Percentiles rank a stretch among this genome's conserved stretches.
These are phyloP conservation scores for Gentiana dahurica DNA, from an alignment of 257 asterid genomes.

Conservation along the genomic window DNA sequence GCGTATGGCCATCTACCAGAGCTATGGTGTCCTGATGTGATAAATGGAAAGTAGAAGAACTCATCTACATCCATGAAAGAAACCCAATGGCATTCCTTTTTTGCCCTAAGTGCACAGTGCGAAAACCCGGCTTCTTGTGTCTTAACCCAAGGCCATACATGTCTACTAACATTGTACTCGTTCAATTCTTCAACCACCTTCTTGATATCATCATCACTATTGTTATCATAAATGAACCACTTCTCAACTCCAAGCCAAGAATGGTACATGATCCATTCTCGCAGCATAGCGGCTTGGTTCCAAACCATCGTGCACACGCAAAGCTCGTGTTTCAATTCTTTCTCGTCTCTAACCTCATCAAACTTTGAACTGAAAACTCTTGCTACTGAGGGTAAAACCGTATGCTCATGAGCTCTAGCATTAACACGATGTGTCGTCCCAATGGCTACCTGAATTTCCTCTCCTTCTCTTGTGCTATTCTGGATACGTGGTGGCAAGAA, in stretches of 20 bases:
- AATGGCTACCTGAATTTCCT: constrained; percentile 48
- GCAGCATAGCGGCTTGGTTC: constrained; percentile 75
- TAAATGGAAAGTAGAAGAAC: constrained; percentile 69
- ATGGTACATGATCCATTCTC: constrained; percentile 85
- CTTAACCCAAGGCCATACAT: constrained; percentile 96
- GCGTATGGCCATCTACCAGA: constrained; percentile 32
- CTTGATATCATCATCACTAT: constrained; percentile 64
- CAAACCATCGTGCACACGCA: constrained; percentile 96
- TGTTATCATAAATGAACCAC: constrained; percentile 91
- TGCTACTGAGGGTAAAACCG: constrained; percentile 72
- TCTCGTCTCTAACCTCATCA: constrained; percentile 8
- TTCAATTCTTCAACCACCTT: constrained; percentile 44
- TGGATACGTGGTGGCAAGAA: constrained; percentile 42
- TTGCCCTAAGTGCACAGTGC: constrained; percentile 81
- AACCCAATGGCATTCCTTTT: constrained; percentile 68
- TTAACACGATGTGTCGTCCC: constrained; percentile 30
- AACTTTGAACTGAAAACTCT: constrained; percentile 27
- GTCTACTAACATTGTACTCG: constrained; percentile 60
- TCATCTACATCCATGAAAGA: constrained; percentile 97
- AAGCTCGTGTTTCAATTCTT: constrained; percentile 37
- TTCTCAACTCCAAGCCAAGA: constrained; percentile 87
- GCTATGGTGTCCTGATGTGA: constrained; percentile 24
- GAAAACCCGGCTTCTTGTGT: constrained; percentile 99
- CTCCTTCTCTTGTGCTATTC: constrained; percentile 29
- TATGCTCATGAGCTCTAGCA: constrained; percentile 19